Conservation (phyloP, 805 yeast species). For the Zygotorulaspora florentina region DNA sequence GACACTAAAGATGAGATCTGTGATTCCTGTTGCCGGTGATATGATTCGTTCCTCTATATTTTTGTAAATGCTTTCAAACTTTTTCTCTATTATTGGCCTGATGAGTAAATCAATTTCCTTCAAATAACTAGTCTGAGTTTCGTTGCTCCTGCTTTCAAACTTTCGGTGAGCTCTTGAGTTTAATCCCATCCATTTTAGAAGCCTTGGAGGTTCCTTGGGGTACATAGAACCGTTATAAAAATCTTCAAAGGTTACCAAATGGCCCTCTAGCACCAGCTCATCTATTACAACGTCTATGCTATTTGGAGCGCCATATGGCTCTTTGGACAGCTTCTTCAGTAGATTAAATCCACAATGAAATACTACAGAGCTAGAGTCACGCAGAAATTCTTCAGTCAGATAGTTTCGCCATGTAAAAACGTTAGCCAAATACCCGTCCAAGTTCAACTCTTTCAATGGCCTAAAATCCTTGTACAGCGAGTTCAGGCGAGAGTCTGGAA, state of each 20-base stretch:
- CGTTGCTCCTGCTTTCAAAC: constrained; percentile 16
- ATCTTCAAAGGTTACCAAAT: constrained; percentile 26
- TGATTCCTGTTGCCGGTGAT: constrained; percentile 16
- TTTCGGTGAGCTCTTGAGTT: constrained; percentile 1
- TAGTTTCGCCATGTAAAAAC: constrained; percentile 37
- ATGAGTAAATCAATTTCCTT: constrained; percentile 18
- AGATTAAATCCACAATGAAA: constrained; percentile 30
- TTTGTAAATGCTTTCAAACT: constrained; percentile 8
- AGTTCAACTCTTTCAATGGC: constrained; percentile 35
- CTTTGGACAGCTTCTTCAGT: constrained; percentile 24
- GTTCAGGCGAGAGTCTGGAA: constrained; percentile 36
- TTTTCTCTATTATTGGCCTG: constrained; percentile 12
- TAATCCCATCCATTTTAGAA: constrained; percentile 18
- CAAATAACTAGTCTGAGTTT: constrained; percentile 16
- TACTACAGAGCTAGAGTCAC: constrained; percentile 12
- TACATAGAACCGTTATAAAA: constrained; percentile 20
- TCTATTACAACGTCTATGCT: constrained; percentile 37
- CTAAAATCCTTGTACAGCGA: constrained; percentile 41
- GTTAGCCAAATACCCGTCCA: constrained; percentile 42
- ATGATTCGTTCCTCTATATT: constrained; percentile 17
- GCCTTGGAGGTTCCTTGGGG: constrained; percentile 1
- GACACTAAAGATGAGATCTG: constrained; percentile 23
- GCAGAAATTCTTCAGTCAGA: constrained; percentile 15
- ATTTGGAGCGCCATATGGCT: constrained; percentile 36
- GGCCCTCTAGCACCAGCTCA: constrained; percentile 27